Conservation (phyloP, 2,329 filamentous ascomycete genomes). For the Coleophoma crateriformis region DNA sequence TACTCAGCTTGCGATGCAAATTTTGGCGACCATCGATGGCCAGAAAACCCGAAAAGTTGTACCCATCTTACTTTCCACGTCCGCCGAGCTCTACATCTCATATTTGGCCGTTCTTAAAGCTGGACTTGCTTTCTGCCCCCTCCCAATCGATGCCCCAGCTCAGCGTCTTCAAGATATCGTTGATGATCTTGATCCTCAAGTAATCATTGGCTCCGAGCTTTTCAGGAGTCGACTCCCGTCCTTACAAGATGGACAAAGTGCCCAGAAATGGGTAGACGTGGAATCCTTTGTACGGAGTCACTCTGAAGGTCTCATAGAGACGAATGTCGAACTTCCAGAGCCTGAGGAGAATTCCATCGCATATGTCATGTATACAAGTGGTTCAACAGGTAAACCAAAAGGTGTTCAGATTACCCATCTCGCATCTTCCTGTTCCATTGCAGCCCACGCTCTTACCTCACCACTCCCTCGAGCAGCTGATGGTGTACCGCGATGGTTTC, state of each 20-base stretch:
- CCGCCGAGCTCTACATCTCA: neutral
- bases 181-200: neutral
- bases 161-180: neutral
- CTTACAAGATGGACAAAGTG: neutral
- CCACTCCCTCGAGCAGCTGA: constrained; percentile 26
- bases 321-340: neutral
- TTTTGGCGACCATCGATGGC: neutral
- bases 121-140: neutral
- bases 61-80: neutral
- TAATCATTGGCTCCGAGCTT: neutral
- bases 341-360: neutral
- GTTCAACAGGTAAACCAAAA: constrained; percentile 79
- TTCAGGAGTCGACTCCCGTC: neutral
- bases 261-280: neutral
- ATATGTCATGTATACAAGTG: constrained; percentile 58
- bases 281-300: neutral
- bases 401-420: constrained; percentile 48
- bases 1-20: neutral
- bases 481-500: constrained; percentile 25
- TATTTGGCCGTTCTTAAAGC: neutral
- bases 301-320: too few species aligned
- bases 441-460: constrained; percentile 24
- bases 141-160: neutral
- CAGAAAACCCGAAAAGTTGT: neutral
- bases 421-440: neutral